Evolutionary conservation across 1,139 yeast species (phyloP), one percentile per base, ranked within the genome.

Genomic region (Saccharomycopsis phalli): DNA sequence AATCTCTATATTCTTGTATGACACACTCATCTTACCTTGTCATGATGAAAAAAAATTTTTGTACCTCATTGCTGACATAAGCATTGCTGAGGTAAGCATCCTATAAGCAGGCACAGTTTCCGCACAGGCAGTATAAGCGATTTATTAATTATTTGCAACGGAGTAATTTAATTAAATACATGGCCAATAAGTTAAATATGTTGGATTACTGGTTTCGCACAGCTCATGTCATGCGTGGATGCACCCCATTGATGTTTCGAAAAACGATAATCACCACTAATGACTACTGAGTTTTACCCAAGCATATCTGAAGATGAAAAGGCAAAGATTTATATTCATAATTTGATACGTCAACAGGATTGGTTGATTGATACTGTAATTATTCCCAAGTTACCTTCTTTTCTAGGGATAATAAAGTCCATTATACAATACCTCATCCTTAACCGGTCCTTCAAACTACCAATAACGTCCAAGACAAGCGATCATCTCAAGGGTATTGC

Each of bases 401-500:
- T 44, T 8, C 19, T 42, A 14, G 25, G 39, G 4, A 36, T 42
- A 4, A 28, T 44, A n/a, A 35, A 37, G 29, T 36, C 41, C 3
- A 27, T 39, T 3, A 16, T 44, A 10, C 33, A 25, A 8, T 44
- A 44, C 21, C 26, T 44, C 4, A 32, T 38, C 2, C 30, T 44
- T 5, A 40, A 44, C 14, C 42, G 36, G 22, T 22, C 46, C 5
- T 44, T 44, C 36, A 41, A 39, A 31, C 36, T 44, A 3, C 47
- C 47, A 8, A 44, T 44, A 4, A 44, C 44, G n/a, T 29, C 43
- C 8, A 44, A 44, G 28, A 11, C 37, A 14, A 44, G 36, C 29
- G 45, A 44, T 27, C 21, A 27, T 31, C 22, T 44, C 13, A 44
- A 44, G 18, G 47, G 47, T 5, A 30, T 38, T 13, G 37, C 39